Evolutionary conservation across 805 yeast species (phyloP).

Genomic region (Aciculoconidium aculeatum): DNA sequence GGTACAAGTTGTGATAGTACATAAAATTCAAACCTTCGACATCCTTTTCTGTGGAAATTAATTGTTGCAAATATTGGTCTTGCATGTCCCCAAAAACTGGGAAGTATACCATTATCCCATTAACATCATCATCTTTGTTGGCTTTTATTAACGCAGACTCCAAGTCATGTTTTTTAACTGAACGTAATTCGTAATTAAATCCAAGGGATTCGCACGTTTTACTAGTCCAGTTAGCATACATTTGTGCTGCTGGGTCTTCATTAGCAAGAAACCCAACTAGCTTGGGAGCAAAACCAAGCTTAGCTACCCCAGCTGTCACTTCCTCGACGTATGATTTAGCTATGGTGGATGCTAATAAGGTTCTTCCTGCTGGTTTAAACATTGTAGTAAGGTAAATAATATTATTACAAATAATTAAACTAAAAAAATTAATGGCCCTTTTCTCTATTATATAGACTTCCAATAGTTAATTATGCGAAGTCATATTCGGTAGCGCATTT

Average conservation of each 20-base stretch:
- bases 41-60: slow-evolving; percentile 85
- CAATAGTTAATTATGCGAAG: no score
- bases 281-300: slow-evolving; percentile 55
- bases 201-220: slow-evolving; percentile 86
- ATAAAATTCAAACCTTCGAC: slow-evolving; percentile 92
- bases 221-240: slow-evolving; percentile 95
- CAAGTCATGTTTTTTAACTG: slow-evolving; percentile 71
- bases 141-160: slow-evolving; percentile 83
- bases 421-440: no score
- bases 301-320: slow-evolving; percentile 50
- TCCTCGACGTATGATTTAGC: slow-evolving; percentile 80
- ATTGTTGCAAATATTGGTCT: slow-evolving; percentile 93
- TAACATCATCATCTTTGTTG: slow-evolving; percentile 65
- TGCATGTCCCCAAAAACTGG: slow-evolving; percentile 95
- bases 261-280: slow-evolving; percentile 92
- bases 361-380: slow-evolving; percentile 56
- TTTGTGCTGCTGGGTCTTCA: slow-evolving; percentile 88
- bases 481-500: no score
- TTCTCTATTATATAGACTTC: no score
- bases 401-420: no score
- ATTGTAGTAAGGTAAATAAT: no score
- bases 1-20: slow-evolving; percentile 92
- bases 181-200: slow-evolving; percentile 71
- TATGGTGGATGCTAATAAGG: slow-evolving; percentile 80
- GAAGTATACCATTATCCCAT: slow-evolving; percentile 95